A percentile compares a stretch with the other conserved stretches of the same genome.
Evolutionary conservation across 805 yeast genomes (phyloP).

Genomic region (Clavispora fructus): DNA sequence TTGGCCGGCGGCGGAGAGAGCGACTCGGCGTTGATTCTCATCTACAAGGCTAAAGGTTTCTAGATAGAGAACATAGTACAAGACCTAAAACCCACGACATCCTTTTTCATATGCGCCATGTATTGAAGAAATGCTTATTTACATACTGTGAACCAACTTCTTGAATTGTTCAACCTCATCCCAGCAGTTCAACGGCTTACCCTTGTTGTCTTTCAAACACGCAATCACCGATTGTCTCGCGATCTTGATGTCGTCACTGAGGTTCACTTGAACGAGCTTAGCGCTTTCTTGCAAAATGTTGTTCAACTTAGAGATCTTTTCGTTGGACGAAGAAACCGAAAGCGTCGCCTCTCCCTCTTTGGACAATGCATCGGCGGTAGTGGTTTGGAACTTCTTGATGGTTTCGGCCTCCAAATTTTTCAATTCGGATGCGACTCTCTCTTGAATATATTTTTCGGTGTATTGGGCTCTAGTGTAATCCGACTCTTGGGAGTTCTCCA

Average conservation of each 20-base stretch:
- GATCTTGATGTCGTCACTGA: slow-evolving; percentile 34
- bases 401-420: slow-evolving; percentile 50
- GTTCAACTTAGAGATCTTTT: slow-evolving; percentile 36
- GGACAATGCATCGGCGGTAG: slow-evolving; percentile 40
- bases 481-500: slow-evolving; percentile 59
- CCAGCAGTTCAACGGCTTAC: slow-evolving; percentile 74
- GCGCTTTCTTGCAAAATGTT: slow-evolving; percentile 30
- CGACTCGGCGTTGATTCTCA: slow-evolving; percentile 85
- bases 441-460: slow-evolving; percentile 61
- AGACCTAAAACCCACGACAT: background rate
- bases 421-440: slow-evolving; percentile 56
- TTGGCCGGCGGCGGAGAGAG: slow-evolving; percentile 98
- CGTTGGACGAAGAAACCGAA: slow-evolving; percentile 31
- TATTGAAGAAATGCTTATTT: slow-evolving; percentile 5
- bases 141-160: slow-evolving; percentile 47
- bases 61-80: slow-evolving; percentile 2
- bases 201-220: slow-evolving; percentile 61
- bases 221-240: slow-evolving; percentile 48
- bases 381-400: slow-evolving; percentile 44
- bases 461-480: slow-evolving; percentile 68
- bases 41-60: slow-evolving; percentile 79
- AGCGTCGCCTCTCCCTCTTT: slow-evolving; percentile 27
- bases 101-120: background rate
- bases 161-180: slow-evolving; percentile 71
- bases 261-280: slow-evolving; percentile 26